These are phyloP conservation scores for Fusarium pseudoanthophilum DNA, from an alignment of 2,329 filamentous ascomycete genomes.

Conservation along the genomic window DNA sequence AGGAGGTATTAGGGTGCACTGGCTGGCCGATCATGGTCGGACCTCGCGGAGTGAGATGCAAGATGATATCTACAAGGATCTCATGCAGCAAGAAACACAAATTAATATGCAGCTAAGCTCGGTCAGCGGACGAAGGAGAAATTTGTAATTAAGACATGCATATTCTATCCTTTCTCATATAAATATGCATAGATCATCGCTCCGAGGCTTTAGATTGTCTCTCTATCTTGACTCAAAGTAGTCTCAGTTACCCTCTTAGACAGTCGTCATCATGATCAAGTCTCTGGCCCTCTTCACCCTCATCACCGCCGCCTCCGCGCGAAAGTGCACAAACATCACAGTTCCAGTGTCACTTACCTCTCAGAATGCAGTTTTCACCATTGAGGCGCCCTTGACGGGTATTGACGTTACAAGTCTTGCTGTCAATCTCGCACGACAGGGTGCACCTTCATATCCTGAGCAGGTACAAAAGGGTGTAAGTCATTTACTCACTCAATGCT, in stretches of 20 bases:
- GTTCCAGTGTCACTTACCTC: constrained; percentile 66
- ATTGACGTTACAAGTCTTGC: constrained; percentile 68
- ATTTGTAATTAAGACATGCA: constrained; percentile 27
- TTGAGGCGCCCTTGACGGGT: constrained; percentile 60
- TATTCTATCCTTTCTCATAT: constrained; percentile 18
- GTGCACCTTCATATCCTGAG: constrained; percentile 59
- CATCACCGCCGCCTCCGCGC: constrained; percentile 46
- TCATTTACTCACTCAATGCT: background rate
- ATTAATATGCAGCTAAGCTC: background rate
- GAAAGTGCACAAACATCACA: constrained; percentile 60
- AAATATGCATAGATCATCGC: constrained; percentile 15
- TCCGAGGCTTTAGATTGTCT: background rate
- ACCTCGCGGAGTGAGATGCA: constrained; percentile 5
- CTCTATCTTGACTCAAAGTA: background rate
- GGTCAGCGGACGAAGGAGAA: constrained; percentile 16
- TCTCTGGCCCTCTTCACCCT: constrained; percentile 40
- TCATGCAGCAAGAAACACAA: background rate
- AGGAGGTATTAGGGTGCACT: background rate
- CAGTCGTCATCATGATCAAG: constrained; percentile 37
- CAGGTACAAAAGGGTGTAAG: constrained; percentile 57
- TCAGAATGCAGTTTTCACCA: constrained; percentile 63
- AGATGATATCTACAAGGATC: background rate
- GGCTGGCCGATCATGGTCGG: constrained; percentile 4
- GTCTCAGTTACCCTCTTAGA: background rate
- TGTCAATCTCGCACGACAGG: constrained; percentile 59